Conservation (phyloP, 2,329 filamentous ascomycete species). For the Metarhizium robertsii region DNA sequence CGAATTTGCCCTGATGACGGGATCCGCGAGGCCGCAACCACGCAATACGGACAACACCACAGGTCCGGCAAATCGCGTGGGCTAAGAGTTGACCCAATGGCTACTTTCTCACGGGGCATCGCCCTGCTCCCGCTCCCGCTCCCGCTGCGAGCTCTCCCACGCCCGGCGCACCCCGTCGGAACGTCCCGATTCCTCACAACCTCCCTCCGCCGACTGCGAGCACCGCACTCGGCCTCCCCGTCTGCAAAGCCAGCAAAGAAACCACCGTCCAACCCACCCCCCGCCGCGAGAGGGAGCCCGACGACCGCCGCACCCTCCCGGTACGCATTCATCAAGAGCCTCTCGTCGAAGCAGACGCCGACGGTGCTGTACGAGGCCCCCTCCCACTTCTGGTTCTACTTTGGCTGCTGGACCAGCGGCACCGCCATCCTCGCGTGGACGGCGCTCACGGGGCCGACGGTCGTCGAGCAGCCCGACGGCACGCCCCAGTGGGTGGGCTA, state of each 20-base stretch:
- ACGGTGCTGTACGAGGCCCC: constrained; percentile 57
- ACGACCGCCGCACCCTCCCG: constrained; percentile 15
- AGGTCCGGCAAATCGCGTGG: not conserved
- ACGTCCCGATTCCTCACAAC: constrained; percentile 20
- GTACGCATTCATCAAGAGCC: constrained; percentile 42
- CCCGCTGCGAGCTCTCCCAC: constrained; percentile 13
- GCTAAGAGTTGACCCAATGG: constrained; percentile 17
- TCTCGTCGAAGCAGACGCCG: constrained; percentile 44
- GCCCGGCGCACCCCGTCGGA: constrained; percentile 10
- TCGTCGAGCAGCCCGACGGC: constrained; percentile 32
- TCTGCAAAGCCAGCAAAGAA: constrained; percentile 10
- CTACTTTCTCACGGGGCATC: constrained; percentile 21
- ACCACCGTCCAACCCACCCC: constrained; percentile 6
- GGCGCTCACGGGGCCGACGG: constrained; percentile 21
- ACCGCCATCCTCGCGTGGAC: constrained; percentile 29
- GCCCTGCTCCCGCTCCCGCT: constrained; percentile 16
- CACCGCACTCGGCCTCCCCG: constrained; percentile 6
- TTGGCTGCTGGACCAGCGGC: constrained; percentile 48
- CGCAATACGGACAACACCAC: no score
- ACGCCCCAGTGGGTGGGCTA: constrained; percentile 47
- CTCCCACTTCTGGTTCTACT: constrained; percentile 53
- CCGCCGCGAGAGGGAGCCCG: constrained; percentile 4
- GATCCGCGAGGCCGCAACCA: not conserved
- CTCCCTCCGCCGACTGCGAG: constrained; percentile 14
- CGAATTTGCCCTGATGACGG: not conserved